A percentile compares a stretch with the other conserved stretches of the same genome.
Evolutionary conservation across 805 yeast genomes (phyloP).

Genomic region (Metschnikowia proteae): DNA sequence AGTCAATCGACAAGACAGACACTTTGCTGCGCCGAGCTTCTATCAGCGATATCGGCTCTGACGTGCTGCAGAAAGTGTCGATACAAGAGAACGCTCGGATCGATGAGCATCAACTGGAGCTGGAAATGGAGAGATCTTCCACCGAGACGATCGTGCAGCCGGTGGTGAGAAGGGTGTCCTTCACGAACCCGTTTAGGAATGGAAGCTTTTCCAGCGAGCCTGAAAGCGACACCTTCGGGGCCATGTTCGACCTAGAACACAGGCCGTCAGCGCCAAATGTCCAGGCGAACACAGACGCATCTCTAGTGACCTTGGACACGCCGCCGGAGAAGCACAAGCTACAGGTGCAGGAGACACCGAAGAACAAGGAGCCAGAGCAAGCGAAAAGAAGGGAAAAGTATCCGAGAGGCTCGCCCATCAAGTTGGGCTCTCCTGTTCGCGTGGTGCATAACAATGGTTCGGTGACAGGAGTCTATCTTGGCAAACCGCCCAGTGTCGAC

Average conservation of each 20-base stretch:
- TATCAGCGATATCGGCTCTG: constrained; percentile 11
- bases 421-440: constrained; percentile 38
- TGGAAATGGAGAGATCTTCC: neutral
- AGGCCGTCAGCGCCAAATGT: no score
- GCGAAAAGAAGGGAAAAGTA: neutral
- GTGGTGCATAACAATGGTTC: constrained; percentile 29
- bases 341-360: neutral
- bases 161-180: neutral
- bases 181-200: constrained; percentile 4
- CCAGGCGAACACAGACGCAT: neutral
- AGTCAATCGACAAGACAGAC: constrained; percentile 18
- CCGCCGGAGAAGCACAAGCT: neutral
- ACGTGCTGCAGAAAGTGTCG: neutral
- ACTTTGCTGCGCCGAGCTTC: constrained; percentile 15
- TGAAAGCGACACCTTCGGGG: no score
- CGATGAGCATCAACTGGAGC: neutral
- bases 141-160: neutral
- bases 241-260: no score
- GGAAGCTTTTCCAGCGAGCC: neutral
- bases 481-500: constrained; percentile 5
- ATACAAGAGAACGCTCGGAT: neutral
- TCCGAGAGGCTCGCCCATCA: constrained; percentile 25
- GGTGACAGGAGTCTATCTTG: constrained; percentile 24
- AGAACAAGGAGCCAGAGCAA: neutral
- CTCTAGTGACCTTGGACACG: neutral